Evolutionary conservation across 1,284 basidiomycete species (phyloP), one percentile per base, ranked within the genome.

Genomic region (Trichosporon sp.): DNA sequence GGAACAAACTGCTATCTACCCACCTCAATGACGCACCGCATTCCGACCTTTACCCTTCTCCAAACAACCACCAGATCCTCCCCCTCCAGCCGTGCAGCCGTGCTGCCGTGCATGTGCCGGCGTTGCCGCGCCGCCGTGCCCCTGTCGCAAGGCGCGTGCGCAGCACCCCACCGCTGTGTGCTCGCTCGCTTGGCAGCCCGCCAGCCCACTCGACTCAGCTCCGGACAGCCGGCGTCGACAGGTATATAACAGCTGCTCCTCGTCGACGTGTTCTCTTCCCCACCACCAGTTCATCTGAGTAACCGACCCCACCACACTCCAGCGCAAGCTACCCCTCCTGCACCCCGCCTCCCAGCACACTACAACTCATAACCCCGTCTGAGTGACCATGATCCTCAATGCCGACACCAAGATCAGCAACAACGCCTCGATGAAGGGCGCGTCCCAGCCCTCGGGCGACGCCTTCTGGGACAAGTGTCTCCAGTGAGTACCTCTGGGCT

Each of bases 331-430:
- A 60, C 56, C 56, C 56, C 56, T 60, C 56, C 29, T 25, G 3
- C 27, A 15, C 5, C 27, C 56, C 27, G 29, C 29, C 15, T 60
- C 13, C 44, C 13, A 29, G 27, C 56, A 29, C 29, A 60, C 56
- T 32, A 31, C 56, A 32, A 60, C 27, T 51, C 32, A 32, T 11
- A 60, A 31, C 56, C 56, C 56, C 56, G 27, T 31, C 56, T 60
- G 56, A 60, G 56, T 60, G 56, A 60, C 56, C 56, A 60, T 60
- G 56, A 29, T 31, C 56, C 27, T 60, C 29, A 31, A 60, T 60
- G 56, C 56, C 56, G 56, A 60, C 56, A n/a, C 56, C 56, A 60
- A 60, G 56, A 31, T 31, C 29, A 60, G 27, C 56, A 60, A 60
- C 56, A 31, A 13, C 29, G 27, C 29, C 29, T 60, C 56, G 27